phyloP scores from a whole-genome alignment of 345 rosid genomes.

The Carallia pectinifolia region DNA sequence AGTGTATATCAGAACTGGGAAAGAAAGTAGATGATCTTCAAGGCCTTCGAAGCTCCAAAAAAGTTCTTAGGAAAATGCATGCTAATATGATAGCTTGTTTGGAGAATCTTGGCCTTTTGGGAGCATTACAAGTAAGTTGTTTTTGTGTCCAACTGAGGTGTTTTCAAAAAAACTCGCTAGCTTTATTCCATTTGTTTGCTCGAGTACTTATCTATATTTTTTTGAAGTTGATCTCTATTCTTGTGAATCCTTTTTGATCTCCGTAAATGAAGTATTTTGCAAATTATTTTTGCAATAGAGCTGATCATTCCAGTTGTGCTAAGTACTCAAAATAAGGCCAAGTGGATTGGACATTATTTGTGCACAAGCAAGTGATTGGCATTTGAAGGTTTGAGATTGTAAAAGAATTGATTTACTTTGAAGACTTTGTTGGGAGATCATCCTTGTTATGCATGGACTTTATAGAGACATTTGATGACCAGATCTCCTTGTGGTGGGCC shows the following conservation, averaged over 20 bases:
- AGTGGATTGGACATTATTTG: no score
- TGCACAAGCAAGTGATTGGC: neutral
- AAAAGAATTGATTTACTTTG: neutral
- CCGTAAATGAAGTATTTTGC: no score
- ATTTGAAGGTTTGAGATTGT: neutral
- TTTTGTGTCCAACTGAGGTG: conserved; percentile 12
- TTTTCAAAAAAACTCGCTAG: neutral
- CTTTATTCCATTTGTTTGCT: conserved; percentile 19
- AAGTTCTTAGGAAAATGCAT: conserved; percentile 55
- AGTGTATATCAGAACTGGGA: conserved; percentile 61
- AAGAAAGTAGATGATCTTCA: conserved; percentile 44
- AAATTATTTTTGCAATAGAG: neutral
- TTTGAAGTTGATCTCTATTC: no score
- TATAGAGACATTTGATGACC: neutral
- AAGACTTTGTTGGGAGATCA: conserved; percentile 1
- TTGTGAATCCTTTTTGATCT: no score
- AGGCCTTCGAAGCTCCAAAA: conserved; percentile 52
- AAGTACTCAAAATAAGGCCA: neutral
- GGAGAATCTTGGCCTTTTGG: conserved; percentile 76
- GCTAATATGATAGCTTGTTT: conserved; percentile 59
- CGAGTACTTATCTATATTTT: no score
- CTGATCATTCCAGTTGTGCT: neutral
- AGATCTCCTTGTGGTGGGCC: neutral
- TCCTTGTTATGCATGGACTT: neutral
- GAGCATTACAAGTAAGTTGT: conserved; percentile 67